Conservation (phyloP, 176 grass and related monocot species). For the Zoysia pacifica region DNA sequence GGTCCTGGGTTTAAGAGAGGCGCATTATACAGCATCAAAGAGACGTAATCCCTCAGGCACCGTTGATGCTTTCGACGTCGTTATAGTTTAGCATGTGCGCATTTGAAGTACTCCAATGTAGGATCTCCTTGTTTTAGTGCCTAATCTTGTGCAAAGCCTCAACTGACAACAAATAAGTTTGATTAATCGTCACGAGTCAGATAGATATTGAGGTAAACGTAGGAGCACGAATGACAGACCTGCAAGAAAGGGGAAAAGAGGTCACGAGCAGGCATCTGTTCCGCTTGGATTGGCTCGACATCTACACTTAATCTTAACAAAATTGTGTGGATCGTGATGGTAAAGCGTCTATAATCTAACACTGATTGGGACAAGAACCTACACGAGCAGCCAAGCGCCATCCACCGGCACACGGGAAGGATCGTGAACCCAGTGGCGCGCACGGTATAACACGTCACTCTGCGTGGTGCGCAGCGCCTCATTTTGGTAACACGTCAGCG, state of each 20-base stretch:
- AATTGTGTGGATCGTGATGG: neutral
- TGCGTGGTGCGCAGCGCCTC: neutral
- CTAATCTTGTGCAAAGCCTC: neutral
- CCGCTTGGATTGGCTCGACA: neutral
- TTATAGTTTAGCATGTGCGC: neutral
- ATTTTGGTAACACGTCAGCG: neutral
- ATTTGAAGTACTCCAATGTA: neutral
- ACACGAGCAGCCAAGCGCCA: neutral
- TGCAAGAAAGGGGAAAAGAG: neutral
- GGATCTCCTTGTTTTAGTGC: neutral
- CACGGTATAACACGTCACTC: neutral
- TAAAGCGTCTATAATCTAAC: neutral
- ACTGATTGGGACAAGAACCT: neutral
- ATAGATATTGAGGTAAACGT: neutral
- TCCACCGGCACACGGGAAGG: neutral
- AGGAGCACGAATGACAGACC: neutral
- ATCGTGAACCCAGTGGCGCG: slow-evolving; percentile 14
- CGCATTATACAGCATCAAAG: neutral
- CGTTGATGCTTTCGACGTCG: neutral
- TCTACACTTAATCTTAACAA: neutral
- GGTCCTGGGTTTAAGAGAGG: neutral
- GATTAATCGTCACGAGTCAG: neutral
- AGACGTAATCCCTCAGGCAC: neutral
- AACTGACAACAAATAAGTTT: neutral
- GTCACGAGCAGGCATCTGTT: neutral